phyloP scores from a whole-genome alignment of 148 eudicot genomes.

The Fagopyrum tataricum region DNA sequence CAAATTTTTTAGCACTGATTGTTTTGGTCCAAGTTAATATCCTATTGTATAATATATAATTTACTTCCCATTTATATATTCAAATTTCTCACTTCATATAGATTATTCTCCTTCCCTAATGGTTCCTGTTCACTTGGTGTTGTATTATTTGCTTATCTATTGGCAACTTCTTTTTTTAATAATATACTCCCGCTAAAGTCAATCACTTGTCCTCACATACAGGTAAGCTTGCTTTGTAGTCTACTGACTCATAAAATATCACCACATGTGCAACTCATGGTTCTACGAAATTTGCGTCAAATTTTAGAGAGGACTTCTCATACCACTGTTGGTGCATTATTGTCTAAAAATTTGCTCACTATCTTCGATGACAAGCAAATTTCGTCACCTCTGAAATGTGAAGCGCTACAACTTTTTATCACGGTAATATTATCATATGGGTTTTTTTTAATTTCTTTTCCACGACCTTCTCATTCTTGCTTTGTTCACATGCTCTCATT shows the following conservation, averaged over 20 bases:
- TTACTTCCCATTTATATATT: neutral
- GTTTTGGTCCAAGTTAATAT: neutral
- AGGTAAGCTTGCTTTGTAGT: slow-evolving; percentile 53
- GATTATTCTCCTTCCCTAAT: neutral
- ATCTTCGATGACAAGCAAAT: slow-evolving; percentile 35
- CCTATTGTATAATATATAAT: neutral
- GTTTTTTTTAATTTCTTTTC: neutral
- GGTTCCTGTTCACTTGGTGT: neutral
- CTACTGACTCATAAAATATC: slow-evolving; percentile 39
- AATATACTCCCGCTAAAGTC: neutral
- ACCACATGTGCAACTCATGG: slow-evolving; percentile 39
- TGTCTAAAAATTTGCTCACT: slow-evolving; percentile 30
- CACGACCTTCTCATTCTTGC: neutral
- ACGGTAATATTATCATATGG: slow-evolving; percentile 34
- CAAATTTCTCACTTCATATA: slow-evolving; percentile 1
- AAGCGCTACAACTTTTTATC: slow-evolving; percentile 43
- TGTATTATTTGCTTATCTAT: neutral
- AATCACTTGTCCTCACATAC: slow-evolving; percentile 13
- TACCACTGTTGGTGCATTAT: slow-evolving; percentile 26
- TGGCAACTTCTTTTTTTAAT: slow-evolving; percentile 8
- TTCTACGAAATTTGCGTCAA: slow-evolving; percentile 48
- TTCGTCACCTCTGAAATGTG: slow-evolving; percentile 44
- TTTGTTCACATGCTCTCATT: slow-evolving; percentile 8
- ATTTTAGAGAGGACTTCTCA: slow-evolving; percentile 33
- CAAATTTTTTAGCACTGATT: neutral